Evolutionary conservation across 345 rosid species (phyloP).

Genomic region (Rhodamnia argentea): DNA sequence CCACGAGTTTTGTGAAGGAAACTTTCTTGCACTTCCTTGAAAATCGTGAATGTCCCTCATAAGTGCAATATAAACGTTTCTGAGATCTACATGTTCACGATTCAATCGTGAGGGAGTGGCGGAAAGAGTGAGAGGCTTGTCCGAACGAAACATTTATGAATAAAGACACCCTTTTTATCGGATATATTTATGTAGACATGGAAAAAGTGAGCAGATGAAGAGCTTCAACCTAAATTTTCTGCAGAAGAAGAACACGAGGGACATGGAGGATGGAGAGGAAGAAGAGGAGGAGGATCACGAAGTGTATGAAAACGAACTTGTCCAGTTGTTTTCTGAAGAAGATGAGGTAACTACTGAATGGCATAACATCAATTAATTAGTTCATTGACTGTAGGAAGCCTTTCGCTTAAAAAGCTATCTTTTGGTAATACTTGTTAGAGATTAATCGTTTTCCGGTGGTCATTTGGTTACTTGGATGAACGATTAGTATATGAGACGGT

Average conservation of each 20-base stretch:
- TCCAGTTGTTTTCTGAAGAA: slow-evolving; percentile 83
- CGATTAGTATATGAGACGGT: not conserved
- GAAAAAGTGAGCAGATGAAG: not conserved
- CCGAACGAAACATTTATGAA: not conserved
- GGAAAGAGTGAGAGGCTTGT: not conserved
- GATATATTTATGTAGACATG: not conserved
- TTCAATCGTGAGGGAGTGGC: not conserved
- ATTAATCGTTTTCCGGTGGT: not conserved
- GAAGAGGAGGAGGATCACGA: slow-evolving; percentile 20
- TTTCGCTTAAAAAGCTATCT: not conserved
- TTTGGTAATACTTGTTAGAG: not conserved
- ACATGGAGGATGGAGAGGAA: slow-evolving; percentile 28
- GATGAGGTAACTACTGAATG: slow-evolving; percentile 52
- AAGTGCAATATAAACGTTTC: not conserved
- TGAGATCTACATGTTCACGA: not conserved
- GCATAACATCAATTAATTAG: not conserved
- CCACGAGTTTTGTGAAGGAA: not conserved
- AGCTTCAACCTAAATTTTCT: not conserved
- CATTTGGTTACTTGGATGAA: not conserved
- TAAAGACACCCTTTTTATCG: not conserved
- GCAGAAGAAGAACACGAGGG: slow-evolving; percentile 37
- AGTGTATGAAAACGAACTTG: slow-evolving; percentile 71
- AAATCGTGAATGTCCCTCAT: not conserved
- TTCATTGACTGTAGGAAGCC: not conserved
- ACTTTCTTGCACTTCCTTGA: not conserved